A percentile compares a stretch with the other conserved stretches of the same genome.
Evolutionary conservation across 306 rosid species (phyloP).

Genomic region (Senna tora): DNA sequence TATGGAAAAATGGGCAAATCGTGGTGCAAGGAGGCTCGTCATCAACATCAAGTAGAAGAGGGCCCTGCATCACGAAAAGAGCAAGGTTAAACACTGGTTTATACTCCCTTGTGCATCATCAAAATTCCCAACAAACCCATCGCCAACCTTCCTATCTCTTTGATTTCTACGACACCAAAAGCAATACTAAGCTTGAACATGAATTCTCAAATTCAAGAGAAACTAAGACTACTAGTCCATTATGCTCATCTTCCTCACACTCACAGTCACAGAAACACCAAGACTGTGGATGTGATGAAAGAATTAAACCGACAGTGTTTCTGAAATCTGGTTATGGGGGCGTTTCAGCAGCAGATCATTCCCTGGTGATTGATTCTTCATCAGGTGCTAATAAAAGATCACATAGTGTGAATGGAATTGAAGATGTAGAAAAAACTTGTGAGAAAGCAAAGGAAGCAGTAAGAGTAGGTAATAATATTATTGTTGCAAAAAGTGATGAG

Average conservation of each 20-base stretch:
- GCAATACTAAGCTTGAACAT: constrained; percentile 18
- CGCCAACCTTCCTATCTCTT: constrained; percentile 12
- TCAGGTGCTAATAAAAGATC: constrained; percentile 26
- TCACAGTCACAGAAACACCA: constrained; percentile 15
- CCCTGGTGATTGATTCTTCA: constrained; percentile 35
- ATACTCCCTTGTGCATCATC: constrained; percentile 7
- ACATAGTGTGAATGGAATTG: constrained; percentile 19
- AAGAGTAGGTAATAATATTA: too few species aligned
- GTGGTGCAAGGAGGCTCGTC: constrained; percentile 36
- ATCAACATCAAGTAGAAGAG: constrained; percentile 24
- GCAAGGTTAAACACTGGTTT: constrained; percentile 34
- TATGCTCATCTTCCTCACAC: constrained; percentile 31
- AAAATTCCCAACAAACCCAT: constrained; percentile 22
- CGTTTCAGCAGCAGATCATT: constrained; percentile 17
- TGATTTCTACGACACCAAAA: constrained; percentile 19
- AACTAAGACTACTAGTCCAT: not conserved
- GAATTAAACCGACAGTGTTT: constrained; percentile 32
- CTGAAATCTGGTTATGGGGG: constrained; percentile 23
- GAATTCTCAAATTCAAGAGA: constrained; percentile 20
- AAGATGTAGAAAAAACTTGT: not conserved
- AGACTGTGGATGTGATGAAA: constrained; percentile 28
- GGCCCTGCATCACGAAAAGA: constrained; percentile 16
- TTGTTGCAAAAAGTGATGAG: constrained; percentile 35
- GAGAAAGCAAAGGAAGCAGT: constrained; percentile 3
- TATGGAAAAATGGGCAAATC: constrained; percentile 48